Percentiles rank a stretch among this genome's conserved stretches.
Conservation (phyloP, 106 monocot species). For the Gastrodia elata region DNA sequence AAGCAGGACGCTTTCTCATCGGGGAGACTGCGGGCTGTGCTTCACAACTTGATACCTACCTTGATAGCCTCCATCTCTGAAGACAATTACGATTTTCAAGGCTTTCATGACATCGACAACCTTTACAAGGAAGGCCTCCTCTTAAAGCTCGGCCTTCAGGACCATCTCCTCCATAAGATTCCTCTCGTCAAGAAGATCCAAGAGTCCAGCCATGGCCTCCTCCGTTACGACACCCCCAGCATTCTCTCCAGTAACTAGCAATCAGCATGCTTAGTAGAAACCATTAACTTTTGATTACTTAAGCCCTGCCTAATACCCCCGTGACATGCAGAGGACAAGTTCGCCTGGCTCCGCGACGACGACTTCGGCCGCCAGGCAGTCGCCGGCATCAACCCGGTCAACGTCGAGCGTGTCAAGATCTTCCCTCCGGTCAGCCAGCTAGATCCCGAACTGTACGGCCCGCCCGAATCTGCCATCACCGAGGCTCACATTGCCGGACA, state of each 20-base stretch:
- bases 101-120: conserved; percentile 74
- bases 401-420: conserved; percentile 52
- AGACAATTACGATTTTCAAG: conserved; percentile 52
- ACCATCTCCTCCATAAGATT: conserved; percentile 56
- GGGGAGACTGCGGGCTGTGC: conserved; percentile 47
- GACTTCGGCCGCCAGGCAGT: conserved; percentile 75
- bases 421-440: conserved; percentile 72
- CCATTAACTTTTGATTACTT: too few relatives aligned
- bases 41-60: conserved; percentile 60
- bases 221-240: conserved; percentile 69
- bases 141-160: conserved; percentile 56
- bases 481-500: conserved; percentile 49
- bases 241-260: conserved; percentile 65
- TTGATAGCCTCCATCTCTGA: conserved; percentile 61
- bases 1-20: conserved; percentile 58
- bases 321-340: conserved; percentile 63
- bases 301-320: background rate
- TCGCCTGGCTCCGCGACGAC: conserved; percentile 80
- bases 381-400: conserved; percentile 76
- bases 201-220: conserved; percentile 57
- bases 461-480: conserved; percentile 67
- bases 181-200: conserved; percentile 58
- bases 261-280: background rate
- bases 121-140: conserved; percentile 77
- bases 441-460: conserved; percentile 54